A percentile compares a stretch with the other conserved stretches of the same genome.
phyloP scores from a whole-genome alignment of 257 asterid species.

The Solanum megistacrolobum region DNA sequence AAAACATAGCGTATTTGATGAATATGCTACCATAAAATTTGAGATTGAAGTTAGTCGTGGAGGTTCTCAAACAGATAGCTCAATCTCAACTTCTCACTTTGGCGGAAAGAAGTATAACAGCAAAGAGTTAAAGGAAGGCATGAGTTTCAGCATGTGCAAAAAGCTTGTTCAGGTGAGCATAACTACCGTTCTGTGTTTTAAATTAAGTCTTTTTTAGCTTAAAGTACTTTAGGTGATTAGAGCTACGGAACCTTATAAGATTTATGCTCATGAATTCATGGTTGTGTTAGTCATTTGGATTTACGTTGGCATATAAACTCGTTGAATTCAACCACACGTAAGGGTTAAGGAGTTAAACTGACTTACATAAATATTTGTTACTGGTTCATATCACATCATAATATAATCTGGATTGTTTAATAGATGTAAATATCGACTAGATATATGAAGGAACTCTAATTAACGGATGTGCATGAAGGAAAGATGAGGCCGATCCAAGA shows the following conservation, averaged over 20 bases:
- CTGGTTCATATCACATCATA: neutral
- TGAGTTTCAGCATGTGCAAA: conserved; percentile 39
- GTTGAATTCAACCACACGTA: neutral
- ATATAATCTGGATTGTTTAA: neutral
- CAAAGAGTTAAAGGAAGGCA: conserved; percentile 28
- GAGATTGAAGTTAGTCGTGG: conserved; percentile 21
- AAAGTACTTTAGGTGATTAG: neutral
- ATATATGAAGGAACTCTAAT: neutral
- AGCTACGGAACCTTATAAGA: neutral
- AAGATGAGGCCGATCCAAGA: neutral
- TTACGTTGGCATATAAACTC: neutral
- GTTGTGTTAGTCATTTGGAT: neutral
- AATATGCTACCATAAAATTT: conserved; percentile 17
- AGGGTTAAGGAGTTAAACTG: neutral
- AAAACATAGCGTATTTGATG: conserved; percentile 18
- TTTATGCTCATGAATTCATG: neutral
- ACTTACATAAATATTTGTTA: neutral
- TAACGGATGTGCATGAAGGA: neutral
- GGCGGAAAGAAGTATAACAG: conserved; percentile 18
- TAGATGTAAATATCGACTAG: neutral
- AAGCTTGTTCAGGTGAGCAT: conserved; percentile 28
- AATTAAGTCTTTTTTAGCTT: neutral
- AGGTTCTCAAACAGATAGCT: conserved; percentile 16
- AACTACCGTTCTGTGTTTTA: neutral
- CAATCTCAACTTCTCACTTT: conserved; percentile 7